Base-by-base conservation (phyloP, 2,329 filamentous ascomycete genomes). In the Colletotrichum orchidophilum region DNA sequence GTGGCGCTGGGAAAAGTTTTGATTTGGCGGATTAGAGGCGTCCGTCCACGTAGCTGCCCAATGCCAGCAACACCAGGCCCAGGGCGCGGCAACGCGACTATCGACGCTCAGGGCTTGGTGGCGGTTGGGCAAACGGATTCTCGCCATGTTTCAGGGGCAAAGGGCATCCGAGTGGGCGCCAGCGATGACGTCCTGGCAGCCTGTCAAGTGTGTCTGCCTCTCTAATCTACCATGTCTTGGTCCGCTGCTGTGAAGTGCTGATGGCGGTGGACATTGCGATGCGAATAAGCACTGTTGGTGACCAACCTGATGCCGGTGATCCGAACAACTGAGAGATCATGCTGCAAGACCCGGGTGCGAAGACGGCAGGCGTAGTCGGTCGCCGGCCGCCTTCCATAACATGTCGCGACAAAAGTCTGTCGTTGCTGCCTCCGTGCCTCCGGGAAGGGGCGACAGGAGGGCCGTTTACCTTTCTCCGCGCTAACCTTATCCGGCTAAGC, bases 401-500 rank as follows among this genome's bases (percentile, higher is more conserved):
- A 46, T 18, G 15, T 21, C 39, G 39, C 39, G 4, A 8, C 8
- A n/a, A n/a, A n/a, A n/a, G 18, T 15, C 39, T 31, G 24, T 49
- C 11, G 39, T 60, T n/a, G 57, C 57, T 60, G 57, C 24, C 39
- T 60, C 57, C 2, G 24, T 21, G 39, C n/a, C 35, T 58, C n/a
- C 46, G 31, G 24, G 68, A 59, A 63, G 53, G 49, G 33, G 35
- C 50, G 53, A 11, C 24, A 68, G 53, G 26, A 59, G 29, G 39
- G 49, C 7, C 5, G 26, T 33, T 58, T 46, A 33, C 27, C 26
- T 50, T 33, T 29, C 8, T 21, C 15, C 12, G 12, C 26, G 13
- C 68, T 71, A 71, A 71, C 68, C 58, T 59, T 68, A 71, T 68
- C 64, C 52, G 9, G 68, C 29, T 58, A 68, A 68, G 68, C 33